phyloP scores from a whole-genome alignment of 2,329 filamentous ascomycete genomes.

The Didymella arachidicola region DNA sequence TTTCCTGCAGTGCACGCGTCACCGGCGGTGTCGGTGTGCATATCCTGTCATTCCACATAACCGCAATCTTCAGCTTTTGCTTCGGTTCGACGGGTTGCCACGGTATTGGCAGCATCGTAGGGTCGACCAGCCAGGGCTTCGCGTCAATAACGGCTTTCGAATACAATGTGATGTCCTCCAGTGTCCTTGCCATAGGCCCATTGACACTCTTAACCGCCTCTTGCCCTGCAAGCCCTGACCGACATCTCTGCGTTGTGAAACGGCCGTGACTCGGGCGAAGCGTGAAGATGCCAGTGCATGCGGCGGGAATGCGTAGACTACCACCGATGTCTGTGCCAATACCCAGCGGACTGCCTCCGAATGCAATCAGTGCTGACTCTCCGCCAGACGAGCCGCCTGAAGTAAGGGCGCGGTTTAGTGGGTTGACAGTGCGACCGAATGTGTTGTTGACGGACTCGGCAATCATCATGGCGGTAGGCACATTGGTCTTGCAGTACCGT shows the following conservation, averaged over 20 bases:
- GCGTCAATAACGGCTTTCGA: slow-evolving; percentile 52
- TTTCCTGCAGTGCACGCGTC: slow-evolving; percentile 62
- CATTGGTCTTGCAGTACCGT: slow-evolving; percentile 74
- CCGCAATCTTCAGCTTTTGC: slow-evolving; percentile 65
- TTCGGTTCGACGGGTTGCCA: slow-evolving; percentile 57
- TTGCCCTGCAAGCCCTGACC: slow-evolving; percentile 69
- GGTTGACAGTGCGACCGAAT: slow-evolving; percentile 69
- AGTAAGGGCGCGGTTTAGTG: slow-evolving; percentile 65
- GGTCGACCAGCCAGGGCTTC: slow-evolving; percentile 62
- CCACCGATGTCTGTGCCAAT: slow-evolving; percentile 71
- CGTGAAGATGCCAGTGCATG: slow-evolving; percentile 66
- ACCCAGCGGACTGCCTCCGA: slow-evolving; percentile 67
- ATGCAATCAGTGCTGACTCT: slow-evolving; percentile 68
- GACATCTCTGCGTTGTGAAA: slow-evolving; percentile 63
- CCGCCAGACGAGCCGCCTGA: slow-evolving; percentile 73
- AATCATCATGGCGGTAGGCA: slow-evolving; percentile 75
- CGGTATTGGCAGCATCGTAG: slow-evolving; percentile 61
- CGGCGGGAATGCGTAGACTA: slow-evolving; percentile 63
- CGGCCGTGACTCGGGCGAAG: slow-evolving; percentile 65
- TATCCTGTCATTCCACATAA: slow-evolving; percentile 61
- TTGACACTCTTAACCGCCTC: slow-evolving; percentile 71
- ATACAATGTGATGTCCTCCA: slow-evolving; percentile 60
- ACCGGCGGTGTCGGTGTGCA: slow-evolving; percentile 62
- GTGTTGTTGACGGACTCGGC: slow-evolving; percentile 71
- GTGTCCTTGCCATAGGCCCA: slow-evolving; percentile 66